A percentile compares a stretch with the other conserved stretches of the same genome.
phyloP scores from a whole-genome alignment of 768 basidiomycete species.

The Agaricus sinodeliciosus region DNA sequence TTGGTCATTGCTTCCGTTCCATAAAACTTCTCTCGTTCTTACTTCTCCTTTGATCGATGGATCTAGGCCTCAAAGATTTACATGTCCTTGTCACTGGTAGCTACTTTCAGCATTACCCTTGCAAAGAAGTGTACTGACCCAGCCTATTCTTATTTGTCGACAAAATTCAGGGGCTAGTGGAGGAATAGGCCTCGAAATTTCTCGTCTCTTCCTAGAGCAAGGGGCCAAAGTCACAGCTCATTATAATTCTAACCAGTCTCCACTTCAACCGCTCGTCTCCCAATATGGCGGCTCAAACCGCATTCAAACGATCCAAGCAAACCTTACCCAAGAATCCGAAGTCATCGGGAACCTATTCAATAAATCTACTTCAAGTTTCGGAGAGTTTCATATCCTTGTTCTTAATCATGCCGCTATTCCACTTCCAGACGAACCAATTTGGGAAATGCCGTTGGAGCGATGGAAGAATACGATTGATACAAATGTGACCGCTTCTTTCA shows the following conservation, averaged over 20 bases:
- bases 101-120: neutral
- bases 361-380: conserved; percentile 27
- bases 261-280: conserved; percentile 34
- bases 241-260: conserved; percentile 47
- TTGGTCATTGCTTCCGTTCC: too few species aligned
- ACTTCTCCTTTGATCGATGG: conserved; percentile 22
- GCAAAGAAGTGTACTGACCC: too few species aligned
- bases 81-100: conserved; percentile 68
- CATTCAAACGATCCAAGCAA: conserved; percentile 40
- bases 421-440: conserved; percentile 37
- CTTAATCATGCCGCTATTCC: conserved; percentile 59
- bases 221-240: conserved; percentile 69
- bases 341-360: conserved; percentile 41
- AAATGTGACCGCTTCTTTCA: conserved; percentile 63
- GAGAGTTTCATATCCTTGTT: conserved; percentile 49
- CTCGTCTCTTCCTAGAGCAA: conserved; percentile 53
- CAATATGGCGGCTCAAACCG: conserved; percentile 25
- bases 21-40: too few species aligned
- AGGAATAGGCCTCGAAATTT: conserved; percentile 65
- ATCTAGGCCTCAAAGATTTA: conserved; percentile 50
- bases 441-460: conserved; percentile 51
- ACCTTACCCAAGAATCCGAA: conserved; percentile 50
- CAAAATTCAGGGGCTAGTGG: conserved; percentile 55
- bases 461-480: conserved; percentile 57
- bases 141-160: too few species aligned